Base-by-base conservation (phyloP, 75 land plant species). In the Cupressus sempervirens region DNA sequence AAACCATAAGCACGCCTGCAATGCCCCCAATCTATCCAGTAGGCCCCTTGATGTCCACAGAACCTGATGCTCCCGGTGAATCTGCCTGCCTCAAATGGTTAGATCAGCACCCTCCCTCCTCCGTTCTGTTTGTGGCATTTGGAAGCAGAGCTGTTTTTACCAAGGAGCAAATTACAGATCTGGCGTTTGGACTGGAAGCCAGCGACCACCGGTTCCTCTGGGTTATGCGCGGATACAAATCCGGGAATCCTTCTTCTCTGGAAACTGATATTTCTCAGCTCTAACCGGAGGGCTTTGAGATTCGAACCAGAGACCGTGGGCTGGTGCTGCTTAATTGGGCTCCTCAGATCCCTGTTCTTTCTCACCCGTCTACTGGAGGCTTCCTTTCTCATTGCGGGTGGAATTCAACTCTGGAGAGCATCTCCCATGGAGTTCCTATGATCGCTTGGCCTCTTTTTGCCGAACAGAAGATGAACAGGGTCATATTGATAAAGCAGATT, bases 371-470 rank as follows among this genome's bases (percentile, higher is more conserved):
- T 50, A 50, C 52, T 12, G 52, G 52, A 50, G 86, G 86, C 14
- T 85, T 85, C 82, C 30, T 85, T 45, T 32, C 82, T 15, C 86
- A 85, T 26, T 85, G 86, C 53, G 82, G 82, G 52, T 50, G 52
- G 52, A 50, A 50, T 50, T 50, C 52, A 0, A 50, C 52, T 0
- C 52, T 50, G 52, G 52, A 50, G 8, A 45, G 82, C 36, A 53
- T 43, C 12, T 85, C 23, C 26, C 52, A 9, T 50, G 89, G 89
- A 3, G 88, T 88, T 23, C 87, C 89, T 18, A 88, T 86, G 85
- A 34, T 88, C 11, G 88, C 85, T 13, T 88, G 89, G 89, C 89
- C 89, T 40, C 23, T 40, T 8, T 70, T 62, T n/a, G 85, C 87
- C 1, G 89, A 88, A 20, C 89, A 86, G 52, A 56, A 23, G 20